Conservation (phyloP, 768 basidiomycete genomes). For the Suillus weaverae region DNA sequence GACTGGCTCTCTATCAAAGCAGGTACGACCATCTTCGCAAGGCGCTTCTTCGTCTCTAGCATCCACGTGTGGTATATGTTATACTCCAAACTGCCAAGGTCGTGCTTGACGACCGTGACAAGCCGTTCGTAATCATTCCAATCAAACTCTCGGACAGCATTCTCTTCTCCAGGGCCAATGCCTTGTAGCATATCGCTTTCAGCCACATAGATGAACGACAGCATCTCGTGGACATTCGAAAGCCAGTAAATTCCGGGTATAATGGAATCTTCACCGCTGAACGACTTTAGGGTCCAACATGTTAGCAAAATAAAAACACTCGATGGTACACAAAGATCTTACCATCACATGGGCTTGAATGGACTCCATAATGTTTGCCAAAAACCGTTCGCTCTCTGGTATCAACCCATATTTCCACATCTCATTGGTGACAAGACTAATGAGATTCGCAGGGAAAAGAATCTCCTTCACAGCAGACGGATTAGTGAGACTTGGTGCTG, state of each 20-base stretch:
- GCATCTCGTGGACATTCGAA: constrained; percentile 99
- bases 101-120: constrained; percentile 97
- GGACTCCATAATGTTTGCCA: constrained; percentile 98
- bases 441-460: constrained; percentile 97
- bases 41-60: constrained; percentile 94
- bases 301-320: constrained; percentile 4
- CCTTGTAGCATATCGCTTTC: constrained; percentile 98
- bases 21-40: constrained; percentile 98
- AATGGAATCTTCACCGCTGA: constrained; percentile 91
- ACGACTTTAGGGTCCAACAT: constrained; percentile 53
- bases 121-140: constrained; percentile 97
- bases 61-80: constrained; percentile 99
- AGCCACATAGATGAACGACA: constrained; percentile 98
- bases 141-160: constrained; percentile 87
- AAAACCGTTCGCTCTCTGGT: constrained; percentile 93
- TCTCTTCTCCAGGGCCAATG: constrained; percentile 94
- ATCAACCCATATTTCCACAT: constrained; percentile 99
- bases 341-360: constrained; percentile 99
- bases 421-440: constrained; percentile 97
- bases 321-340: constrained; percentile 31
- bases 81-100: constrained; percentile 97
- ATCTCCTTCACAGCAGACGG: constrained; percentile 97
- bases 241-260: constrained; percentile 98
- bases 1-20: constrained; percentile 98
- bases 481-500: constrained; percentile 84